Evolutionary conservation across 768 basidiomycete genomes (phyloP), one percentile per base, ranked within the genome.

Genomic region (Hygrophorus pudorinus): DNA sequence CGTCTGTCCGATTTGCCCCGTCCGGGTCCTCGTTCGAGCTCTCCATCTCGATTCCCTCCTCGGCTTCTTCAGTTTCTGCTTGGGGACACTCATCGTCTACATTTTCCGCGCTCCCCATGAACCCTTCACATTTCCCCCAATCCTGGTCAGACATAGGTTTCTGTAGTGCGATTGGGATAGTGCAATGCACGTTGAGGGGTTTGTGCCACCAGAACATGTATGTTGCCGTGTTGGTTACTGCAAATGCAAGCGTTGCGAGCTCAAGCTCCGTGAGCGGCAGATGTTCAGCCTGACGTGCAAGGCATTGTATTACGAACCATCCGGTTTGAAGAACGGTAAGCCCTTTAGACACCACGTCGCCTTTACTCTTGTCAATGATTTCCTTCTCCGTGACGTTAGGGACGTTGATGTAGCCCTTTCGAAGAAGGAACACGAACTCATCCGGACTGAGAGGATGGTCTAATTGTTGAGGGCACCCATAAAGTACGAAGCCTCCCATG

Each of bases 161-260:
- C 14, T 44, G 27, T 2, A 32, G 5, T 13, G 16, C 10, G 1
- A 48, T 30, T 4, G 16, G 18, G 21, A 62, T 42, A 0, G 56
- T 36, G 17, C 41, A 49, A 0, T 43, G 30, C 9, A 63, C 55
- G 41, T 60, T 53, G 9, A 56, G 49, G 9, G 65, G 65, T 42
- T 66, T 66, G 34, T 64, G 48, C 60, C 59, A 64, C 65, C 65
- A 66, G 33, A 59, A 49, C 29, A 48, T 41, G 41, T 66, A 65
- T 29, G 52, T 58, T 33, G 56, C 33, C 12, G 52, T 29, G 38
- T 59, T 63, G 21, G 63, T 45, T 6, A 51, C 24, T 1, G 57
- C 51, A 44, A 53, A 59, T 3, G 53, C 62, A 0, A 63, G 37
- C 4, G 63, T 64, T 13, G 51, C 53, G 8, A 65, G 30, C 48